Conservation (phyloP, 768 basidiomycete species). For the Pisolithus sp. region DNA sequence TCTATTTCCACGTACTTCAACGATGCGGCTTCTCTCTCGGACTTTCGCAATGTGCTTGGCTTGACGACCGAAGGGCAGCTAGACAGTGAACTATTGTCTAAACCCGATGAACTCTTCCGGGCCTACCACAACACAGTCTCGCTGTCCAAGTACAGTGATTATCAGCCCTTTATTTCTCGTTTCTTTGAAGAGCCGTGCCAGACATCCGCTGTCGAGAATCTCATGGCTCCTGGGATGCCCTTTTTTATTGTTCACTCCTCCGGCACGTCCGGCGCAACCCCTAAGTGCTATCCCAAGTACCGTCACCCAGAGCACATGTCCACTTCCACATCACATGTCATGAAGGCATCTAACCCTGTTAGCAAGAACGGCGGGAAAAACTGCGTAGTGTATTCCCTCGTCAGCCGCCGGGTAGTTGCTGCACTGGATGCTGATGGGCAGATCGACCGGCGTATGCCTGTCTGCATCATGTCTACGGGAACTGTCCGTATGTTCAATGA, state of each 20-base stretch:
- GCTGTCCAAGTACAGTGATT: constrained; percentile 12
- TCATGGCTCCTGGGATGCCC: constrained; percentile 18
- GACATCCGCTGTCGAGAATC: constrained; percentile 12
- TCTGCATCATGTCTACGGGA: constrained; percentile 18
- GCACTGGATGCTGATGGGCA: constrained; percentile 5
- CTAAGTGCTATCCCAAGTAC: constrained; percentile 16
- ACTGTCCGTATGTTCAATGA: constrained; percentile 16
- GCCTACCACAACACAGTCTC: constrained; percentile 13
- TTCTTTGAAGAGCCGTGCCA: constrained; percentile 16
- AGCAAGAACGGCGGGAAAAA: constrained; percentile 10
- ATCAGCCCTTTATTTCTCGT: constrained; percentile 16
- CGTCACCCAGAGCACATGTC: constrained; percentile 18
- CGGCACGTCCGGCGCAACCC: constrained; percentile 11
- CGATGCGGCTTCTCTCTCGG: constrained; percentile 9
- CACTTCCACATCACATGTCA: constrained; percentile 5
- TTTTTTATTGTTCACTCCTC: constrained; percentile 18
- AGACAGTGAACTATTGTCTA: not conserved
- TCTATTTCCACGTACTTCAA: constrained; percentile 13
- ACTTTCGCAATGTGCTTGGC: constrained; percentile 8
- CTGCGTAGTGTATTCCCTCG: constrained; percentile 18
- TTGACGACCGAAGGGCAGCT: not conserved
- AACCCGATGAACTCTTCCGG: not conserved
- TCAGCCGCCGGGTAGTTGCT: constrained; percentile 8
- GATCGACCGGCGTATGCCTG: constrained; percentile 9
- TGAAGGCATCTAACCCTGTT: constrained; percentile 9